Percentiles rank a stretch among this genome's conserved stretches.
phyloP scores from a whole-genome alignment of 2,329 filamentous ascomycete genomes.

The Aspergillus pseudoterreus region DNA sequence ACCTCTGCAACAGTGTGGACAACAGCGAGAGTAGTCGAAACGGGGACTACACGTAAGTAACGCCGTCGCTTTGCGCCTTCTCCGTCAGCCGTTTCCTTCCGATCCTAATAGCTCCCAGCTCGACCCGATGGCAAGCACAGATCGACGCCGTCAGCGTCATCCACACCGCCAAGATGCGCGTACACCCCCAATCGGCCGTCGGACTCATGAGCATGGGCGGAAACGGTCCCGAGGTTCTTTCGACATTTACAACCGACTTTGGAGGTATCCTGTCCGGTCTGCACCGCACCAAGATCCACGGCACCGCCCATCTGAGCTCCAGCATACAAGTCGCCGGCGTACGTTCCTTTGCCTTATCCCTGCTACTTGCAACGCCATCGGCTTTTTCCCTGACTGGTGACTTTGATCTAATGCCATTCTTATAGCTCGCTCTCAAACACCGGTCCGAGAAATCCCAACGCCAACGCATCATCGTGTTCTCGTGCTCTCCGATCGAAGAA shows the following conservation, averaged over 20 bases:
- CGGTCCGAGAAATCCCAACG: constrained; percentile 96
- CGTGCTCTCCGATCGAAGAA: constrained; percentile 87
- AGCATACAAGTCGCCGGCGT: constrained; percentile 94
- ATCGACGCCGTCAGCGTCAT: constrained; percentile 91
- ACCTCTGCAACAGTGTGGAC: constrained; percentile 63
- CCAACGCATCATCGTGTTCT: constrained; percentile 94
- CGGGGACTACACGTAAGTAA: constrained; percentile 70
- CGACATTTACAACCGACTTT: constrained; percentile 92
- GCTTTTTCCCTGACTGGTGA: not conserved
- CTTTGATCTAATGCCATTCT: constrained; percentile 9
- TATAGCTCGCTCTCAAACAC: constrained; percentile 90
- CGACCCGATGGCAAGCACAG: constrained; percentile 94
- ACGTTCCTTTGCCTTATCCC: constrained; percentile 39
- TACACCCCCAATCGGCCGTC: constrained; percentile 94
- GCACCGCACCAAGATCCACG: constrained; percentile 91
- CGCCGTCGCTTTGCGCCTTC: not conserved
- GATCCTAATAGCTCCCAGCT: constrained; percentile 50
- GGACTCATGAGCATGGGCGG: constrained; percentile 99
- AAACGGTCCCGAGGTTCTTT: constrained; percentile 93
- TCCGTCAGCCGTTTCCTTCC: constrained; percentile 9
- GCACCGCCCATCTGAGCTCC: constrained; percentile 81
- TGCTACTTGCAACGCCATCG: not conserved
- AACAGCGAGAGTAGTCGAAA: constrained; percentile 99
- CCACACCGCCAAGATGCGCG: constrained; percentile 91
- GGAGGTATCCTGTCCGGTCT: constrained; percentile 91